These are phyloP conservation scores for Adansonia gregorii DNA, from an alignment of 441 rosid species.

Conservation along the genomic window DNA sequence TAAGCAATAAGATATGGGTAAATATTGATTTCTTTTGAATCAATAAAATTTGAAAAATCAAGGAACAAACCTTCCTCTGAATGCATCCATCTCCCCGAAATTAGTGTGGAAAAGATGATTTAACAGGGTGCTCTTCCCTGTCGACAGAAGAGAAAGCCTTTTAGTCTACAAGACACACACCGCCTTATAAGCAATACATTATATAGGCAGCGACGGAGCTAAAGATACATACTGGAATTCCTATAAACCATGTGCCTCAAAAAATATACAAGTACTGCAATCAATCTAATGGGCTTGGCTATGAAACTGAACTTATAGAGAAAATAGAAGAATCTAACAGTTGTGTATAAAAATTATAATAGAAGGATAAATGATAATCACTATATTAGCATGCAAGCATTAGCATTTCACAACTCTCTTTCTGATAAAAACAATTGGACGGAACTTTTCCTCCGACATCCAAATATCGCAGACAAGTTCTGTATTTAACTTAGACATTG, in stretches of 20 bases:
- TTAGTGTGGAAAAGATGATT: constrained; percentile 80
- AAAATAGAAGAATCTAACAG: not conserved
- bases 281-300: not conserved
- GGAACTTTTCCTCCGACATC: not conserved
- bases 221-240: not conserved
- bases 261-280: not conserved
- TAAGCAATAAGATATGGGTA: not conserved
- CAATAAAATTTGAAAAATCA: constrained; percentile 21
- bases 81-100: constrained; percentile 91
- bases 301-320: not conserved
- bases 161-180: constrained; percentile 3
- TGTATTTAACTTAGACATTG: not conserved
- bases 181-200: not conserved
- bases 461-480: not conserved
- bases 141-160: constrained; percentile 9
- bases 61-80: constrained; percentile 61
- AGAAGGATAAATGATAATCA: constrained; percentile 5
- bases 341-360: not conserved
- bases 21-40: constrained; percentile 21
- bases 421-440: not conserved
- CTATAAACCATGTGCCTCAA: not conserved
- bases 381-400: constrained; percentile 4
- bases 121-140: constrained; percentile 86
- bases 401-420: not conserved
- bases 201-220: not conserved